phyloP scores from a whole-genome alignment of 108 stramenopile genomes.

The Craspedostauros australis region DNA sequence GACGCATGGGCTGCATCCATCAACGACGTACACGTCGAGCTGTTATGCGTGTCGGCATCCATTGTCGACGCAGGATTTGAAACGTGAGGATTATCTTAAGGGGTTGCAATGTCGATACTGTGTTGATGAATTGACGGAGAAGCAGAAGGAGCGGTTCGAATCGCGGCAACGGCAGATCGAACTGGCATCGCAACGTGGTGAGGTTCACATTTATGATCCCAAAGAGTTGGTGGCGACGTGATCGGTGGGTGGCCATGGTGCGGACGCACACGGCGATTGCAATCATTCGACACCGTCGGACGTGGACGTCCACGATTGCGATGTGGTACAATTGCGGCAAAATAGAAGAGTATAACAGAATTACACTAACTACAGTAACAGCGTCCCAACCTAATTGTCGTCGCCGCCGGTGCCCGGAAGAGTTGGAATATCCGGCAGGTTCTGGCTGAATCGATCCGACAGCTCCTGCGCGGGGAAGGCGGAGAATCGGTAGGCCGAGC shows the following conservation, averaged over 20 bases:
- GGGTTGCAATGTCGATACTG: constrained; percentile 49
- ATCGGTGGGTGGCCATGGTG: too few relatives aligned
- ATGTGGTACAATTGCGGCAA: too few relatives aligned
- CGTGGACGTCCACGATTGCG: background rate
- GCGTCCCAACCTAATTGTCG: background rate
- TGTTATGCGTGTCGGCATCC: constrained; percentile 79
- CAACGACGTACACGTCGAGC: constrained; percentile 30
- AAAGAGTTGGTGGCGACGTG: background rate
- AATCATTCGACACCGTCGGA: too few relatives aligned
- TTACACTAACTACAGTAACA: background rate
- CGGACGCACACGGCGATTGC: too few relatives aligned
- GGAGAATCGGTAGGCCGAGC: constrained; percentile 72
- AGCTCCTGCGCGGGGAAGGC: constrained; percentile 66
- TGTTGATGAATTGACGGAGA: constrained; percentile 16
- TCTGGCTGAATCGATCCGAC: constrained; percentile 37
- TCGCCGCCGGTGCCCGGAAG: background rate
- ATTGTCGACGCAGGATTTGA: constrained; percentile 28
- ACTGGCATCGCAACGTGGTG: constrained; percentile 1
- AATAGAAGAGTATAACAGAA: background rate
- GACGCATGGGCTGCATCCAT: constrained; percentile 54
- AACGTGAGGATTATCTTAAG: constrained; percentile 25
- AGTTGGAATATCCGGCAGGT: constrained; percentile 4
- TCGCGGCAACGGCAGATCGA: constrained; percentile 36
- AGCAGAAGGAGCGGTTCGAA: constrained; percentile 25
- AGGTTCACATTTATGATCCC: constrained; percentile 4